Evolutionary conservation across 1,284 basidiomycete species (phyloP).

Genomic region (Sanguinoderma infundibulare): DNA sequence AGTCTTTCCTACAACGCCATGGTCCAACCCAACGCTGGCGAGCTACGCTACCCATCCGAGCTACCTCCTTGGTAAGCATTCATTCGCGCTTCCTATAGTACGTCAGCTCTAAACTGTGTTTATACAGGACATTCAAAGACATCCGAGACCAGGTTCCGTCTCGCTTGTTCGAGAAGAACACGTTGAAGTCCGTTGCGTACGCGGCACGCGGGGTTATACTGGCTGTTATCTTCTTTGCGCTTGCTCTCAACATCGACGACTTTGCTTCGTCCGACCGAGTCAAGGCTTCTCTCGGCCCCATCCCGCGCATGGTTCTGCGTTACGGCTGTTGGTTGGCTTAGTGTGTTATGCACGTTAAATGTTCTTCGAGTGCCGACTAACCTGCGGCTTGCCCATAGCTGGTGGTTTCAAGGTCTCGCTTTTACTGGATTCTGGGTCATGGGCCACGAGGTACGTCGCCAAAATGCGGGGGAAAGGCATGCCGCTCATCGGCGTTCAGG

Average conservation of each 20-base stretch:
- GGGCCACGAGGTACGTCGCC: not conserved
- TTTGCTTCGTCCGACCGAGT: conserved; percentile 39
- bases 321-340: conserved; percentile 53
- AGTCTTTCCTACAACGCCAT: not conserved
- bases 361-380: not conserved
- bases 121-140: conserved; percentile 45
- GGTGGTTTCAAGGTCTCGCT: conserved; percentile 57
- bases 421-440: conserved; percentile 42
- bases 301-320: conserved; percentile 34
- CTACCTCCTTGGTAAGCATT: no score
- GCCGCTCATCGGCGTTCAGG: not conserved
- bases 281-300: conserved; percentile 29
- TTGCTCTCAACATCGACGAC: conserved; percentile 50
- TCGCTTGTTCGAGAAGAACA: conserved; percentile 35
- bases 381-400: conserved; percentile 27
- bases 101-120: no score
- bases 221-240: conserved; percentile 46
- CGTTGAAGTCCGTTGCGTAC: conserved; percentile 22
- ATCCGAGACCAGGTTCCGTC: conserved; percentile 56
- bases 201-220: conserved; percentile 48
- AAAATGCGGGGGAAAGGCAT: no score
- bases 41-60: no score
- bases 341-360: conserved; percentile 32
- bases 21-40: no score
- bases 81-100: no score